Evolutionary conservation across 83 land plant genomes (phyloP), one percentile per base, ranked within the genome.

Genomic region (Thuja plicata): DNA sequence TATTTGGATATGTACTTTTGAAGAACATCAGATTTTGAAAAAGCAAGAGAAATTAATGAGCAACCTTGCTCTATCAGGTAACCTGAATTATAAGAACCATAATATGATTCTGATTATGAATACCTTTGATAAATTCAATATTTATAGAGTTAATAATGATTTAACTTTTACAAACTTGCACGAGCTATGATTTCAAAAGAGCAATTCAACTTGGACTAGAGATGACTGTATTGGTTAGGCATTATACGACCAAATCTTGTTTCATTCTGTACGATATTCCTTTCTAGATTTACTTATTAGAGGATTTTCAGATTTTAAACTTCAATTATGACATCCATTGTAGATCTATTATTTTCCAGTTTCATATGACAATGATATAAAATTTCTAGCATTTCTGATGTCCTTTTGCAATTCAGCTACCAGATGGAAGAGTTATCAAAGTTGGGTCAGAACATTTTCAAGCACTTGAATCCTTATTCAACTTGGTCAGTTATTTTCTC

Each of bases 351-450:
- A 43, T 41, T 81, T 81, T 40, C 30, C n/a, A n/a, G n/a, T n/a
- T n/a, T n/a, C n/a, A n/a, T n/a, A n/a, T n/a, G n/a, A n/a, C n/a
- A n/a, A n/a, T 8, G 19, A 43, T 78, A 78, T 8, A 38, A 78
- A 13, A 7, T 78, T 37, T 35, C 16, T 35, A 37, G 37, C 21
- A 81, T 43, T 10, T 41, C 50, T 81, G 30, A 52, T 19, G 71
- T 40, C 12, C 15, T 41, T 79, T 41, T 80, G 66, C 55, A 90
- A 60, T 73, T 66, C 94, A 93, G 94, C 85, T 93, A 45, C 94
- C 94, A 86, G 94, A 93, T 90, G 94, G 94, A 88, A 90, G 94
- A 71, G 93, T 93, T 38, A 93, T 93, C n/a, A n/a, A n/a, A n/a
- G n/a, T n/a, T n/a, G n/a, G n/a, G n/a, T n/a, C n/a, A n/a, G n/a